Evolutionary conservation across 371 early-diverging fungal species (phyloP), one percentile per base, ranked within the genome.

Genomic region (Mucor plumbeus): DNA sequence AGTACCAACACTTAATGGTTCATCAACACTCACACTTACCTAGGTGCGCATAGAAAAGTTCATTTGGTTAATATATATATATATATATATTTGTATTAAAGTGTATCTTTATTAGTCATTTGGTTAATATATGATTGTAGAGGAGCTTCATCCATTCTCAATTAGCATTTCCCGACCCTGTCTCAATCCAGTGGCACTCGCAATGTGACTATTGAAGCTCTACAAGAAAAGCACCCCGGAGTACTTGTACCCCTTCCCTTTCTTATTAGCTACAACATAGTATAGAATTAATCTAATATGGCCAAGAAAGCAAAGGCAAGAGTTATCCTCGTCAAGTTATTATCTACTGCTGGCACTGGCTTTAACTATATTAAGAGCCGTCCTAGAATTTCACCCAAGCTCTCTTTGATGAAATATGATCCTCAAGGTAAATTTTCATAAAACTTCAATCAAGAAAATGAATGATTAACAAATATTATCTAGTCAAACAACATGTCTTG

Each of bases 271-370:
- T 6, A 21, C 33, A 13, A 38, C 38, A 13, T n/a, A 21, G 17
- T 38, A 11, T 38, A 38, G 38, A 38, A 38, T 38, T 21, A 50
- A 7, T 39, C 58, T 15, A 65, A 38, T 2, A 83, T 94, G 94
- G 92, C 92, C 39, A 92, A 91, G 74, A 94, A 93, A 78, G 88
- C 92, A 67, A 94, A 92, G 80, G 90, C 94, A 78, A 88, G 94
- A 78, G 89, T 87, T 55, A 89, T 92, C 61, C 83, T 94, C 64
- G 93, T 94, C 50, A 90, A 90, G 73, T 72, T 94, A 72, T 78
- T 93, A 69, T 91, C 92, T 47, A 83, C 90, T 17, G 94, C 94
- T 40, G 89, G 91, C 58, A 94, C 94, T 7, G 94, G 94, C 26
- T 93, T 80, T 79, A 93, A 91, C 67, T 93, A 93, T 70, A 87